These are phyloP conservation scores for Cordyceps pruinosa DNA, from an alignment of 2,329 filamentous ascomycete genomes.

Conservation along the genomic window DNA sequence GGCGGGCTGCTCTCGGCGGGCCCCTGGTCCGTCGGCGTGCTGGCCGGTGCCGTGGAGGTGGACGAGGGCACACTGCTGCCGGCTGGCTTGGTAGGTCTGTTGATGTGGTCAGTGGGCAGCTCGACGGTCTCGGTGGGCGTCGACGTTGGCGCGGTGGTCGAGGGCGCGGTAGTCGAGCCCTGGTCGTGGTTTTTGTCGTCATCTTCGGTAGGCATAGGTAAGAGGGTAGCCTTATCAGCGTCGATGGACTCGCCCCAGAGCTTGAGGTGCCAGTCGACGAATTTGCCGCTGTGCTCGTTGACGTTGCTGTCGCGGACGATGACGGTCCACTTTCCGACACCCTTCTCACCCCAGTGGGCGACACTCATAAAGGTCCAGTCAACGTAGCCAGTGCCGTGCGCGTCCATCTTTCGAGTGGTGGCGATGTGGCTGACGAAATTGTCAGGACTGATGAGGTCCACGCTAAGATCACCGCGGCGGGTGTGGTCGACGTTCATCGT, in stretches of 20 bases:
- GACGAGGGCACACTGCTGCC: slow-evolving; percentile 25
- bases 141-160: slow-evolving; percentile 40
- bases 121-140: slow-evolving; percentile 37
- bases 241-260: slow-evolving; percentile 90
- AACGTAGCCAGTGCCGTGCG: slow-evolving; percentile 61
- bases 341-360: slow-evolving; percentile 88
- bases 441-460: slow-evolving; percentile 79
- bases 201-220: slow-evolving; percentile 75
- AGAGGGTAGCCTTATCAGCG: slow-evolving; percentile 59
- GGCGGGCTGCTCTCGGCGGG: slow-evolving; percentile 44
- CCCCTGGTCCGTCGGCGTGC: slow-evolving; percentile 26
- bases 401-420: slow-evolving; percentile 64
- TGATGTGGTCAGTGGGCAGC: slow-evolving; percentile 55
- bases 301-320: slow-evolving; percentile 76
- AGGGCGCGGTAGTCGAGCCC: slow-evolving; percentile 43
- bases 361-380: slow-evolving; percentile 99
- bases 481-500: slow-evolving; percentile 94
- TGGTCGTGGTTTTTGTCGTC: slow-evolving; percentile 78
- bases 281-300: slow-evolving; percentile 70
- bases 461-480: slow-evolving; percentile 83
- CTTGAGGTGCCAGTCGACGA: slow-evolving; percentile 88
- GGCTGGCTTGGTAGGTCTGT: slow-evolving; percentile 50
- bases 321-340: slow-evolving; percentile 84
- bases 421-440: slow-evolving; percentile 80
- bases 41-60: slow-evolving; percentile 20